A percentile compares a stretch with the other conserved stretches of the same genome.
phyloP scores from a whole-genome alignment of 352 stramenopile genomes.

The Pythium phragmiticola region DNA sequence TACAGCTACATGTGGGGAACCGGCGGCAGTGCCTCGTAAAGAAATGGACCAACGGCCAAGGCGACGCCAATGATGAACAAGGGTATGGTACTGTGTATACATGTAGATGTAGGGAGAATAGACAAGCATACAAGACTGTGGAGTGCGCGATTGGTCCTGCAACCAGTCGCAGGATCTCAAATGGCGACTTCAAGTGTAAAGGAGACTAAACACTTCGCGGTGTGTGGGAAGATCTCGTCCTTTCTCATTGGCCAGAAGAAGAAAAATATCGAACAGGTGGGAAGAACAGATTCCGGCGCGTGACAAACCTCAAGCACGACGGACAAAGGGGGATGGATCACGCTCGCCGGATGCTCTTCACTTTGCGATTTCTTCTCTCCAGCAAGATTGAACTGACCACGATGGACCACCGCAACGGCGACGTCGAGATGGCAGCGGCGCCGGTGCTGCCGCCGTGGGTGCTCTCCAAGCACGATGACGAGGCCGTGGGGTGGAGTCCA shows the following conservation, averaged over 20 bases:
- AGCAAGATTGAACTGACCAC: background rate
- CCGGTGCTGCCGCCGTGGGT: too few relatives aligned
- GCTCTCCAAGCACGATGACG: background rate
- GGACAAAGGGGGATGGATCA: background rate
- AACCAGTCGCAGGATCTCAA: too few relatives aligned
- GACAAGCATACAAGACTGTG: background rate
- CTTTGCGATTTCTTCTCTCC: background rate
- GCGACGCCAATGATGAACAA: background rate
- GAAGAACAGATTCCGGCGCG: background rate
- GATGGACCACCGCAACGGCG: background rate
- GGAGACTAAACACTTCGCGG: too few relatives aligned
- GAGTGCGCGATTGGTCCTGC: background rate
- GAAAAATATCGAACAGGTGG: background rate
- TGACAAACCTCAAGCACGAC: background rate
- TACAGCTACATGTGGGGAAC: constrained; percentile 86
- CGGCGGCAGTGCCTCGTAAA: background rate
- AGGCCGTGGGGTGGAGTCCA: background rate
- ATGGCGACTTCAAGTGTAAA: too few relatives aligned
- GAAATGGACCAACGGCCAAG: background rate
- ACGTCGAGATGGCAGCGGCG: background rate
- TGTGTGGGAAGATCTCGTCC: background rate
- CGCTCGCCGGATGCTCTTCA: background rate
- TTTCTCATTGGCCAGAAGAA: background rate
- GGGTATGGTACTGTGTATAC: background rate
- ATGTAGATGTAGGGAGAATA: background rate